These are phyloP conservation scores for Phellopilus nigrolimitatus DNA, from an alignment of 1,284 basidiomycete genomes.

Conservation along the genomic window DNA sequence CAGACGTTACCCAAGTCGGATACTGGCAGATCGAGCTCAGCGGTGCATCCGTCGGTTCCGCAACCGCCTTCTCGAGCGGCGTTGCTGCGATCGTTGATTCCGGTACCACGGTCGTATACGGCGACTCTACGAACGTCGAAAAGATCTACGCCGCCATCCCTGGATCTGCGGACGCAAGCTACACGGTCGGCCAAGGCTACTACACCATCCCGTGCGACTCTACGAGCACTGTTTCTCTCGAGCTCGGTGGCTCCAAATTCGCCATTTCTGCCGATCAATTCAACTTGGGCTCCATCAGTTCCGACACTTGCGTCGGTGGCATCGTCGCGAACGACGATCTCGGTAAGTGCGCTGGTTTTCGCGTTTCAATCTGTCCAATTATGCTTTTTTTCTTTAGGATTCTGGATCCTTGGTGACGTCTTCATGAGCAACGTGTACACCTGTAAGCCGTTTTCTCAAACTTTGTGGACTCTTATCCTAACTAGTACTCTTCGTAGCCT, in stretches of 20 bases:
- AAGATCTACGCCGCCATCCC: slow-evolving; percentile 41
- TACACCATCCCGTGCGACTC: slow-evolving; percentile 22
- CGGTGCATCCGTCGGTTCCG: slow-evolving; percentile 24
- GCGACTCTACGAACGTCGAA: slow-evolving; percentile 39
- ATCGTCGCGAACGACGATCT: slow-evolving; percentile 15
- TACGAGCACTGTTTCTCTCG: slow-evolving; percentile 14
- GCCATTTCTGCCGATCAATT: slow-evolving; percentile 18
- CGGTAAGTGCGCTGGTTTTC: slow-evolving; percentile 4
- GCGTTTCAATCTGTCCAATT: not conserved
- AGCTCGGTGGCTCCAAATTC: slow-evolving; percentile 22
- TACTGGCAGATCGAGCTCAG: slow-evolving; percentile 31
- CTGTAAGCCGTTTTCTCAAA: slow-evolving; percentile 13
- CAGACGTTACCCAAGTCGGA: slow-evolving; percentile 19
- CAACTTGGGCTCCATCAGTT: slow-evolving; percentile 21
- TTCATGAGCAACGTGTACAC: slow-evolving; percentile 25
- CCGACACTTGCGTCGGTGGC: slow-evolving; percentile 23
- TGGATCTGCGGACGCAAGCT: slow-evolving; percentile 30
- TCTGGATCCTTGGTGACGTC: slow-evolving; percentile 24
- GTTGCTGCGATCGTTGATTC: slow-evolving; percentile 37
- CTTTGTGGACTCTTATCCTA: not conserved
- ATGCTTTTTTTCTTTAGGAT: too few relatives aligned
- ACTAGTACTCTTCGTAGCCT: slow-evolving; percentile 8
- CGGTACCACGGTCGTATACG: slow-evolving; percentile 50
- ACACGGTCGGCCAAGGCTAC: slow-evolving; percentile 22
- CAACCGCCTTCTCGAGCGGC: slow-evolving; percentile 12